Base-by-base conservation (phyloP, 192 early-diverging fungal genomes). In the Gryganskiella cystojenkinii region DNA sequence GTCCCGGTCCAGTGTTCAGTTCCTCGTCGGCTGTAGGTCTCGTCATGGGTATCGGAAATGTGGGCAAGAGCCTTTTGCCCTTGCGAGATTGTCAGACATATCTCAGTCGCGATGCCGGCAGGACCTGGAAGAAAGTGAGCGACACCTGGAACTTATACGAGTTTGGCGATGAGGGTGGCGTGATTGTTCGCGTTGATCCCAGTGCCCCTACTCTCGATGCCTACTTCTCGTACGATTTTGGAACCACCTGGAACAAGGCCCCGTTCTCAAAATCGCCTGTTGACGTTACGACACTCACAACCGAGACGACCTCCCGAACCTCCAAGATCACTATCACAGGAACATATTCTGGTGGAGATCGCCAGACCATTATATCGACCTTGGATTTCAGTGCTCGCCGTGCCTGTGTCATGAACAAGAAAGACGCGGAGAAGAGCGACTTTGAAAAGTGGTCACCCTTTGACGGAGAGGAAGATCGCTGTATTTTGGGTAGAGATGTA, bases 161-260 rank as follows among this genome's bases (percentile, higher is more conserved):
- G 67, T 93, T 97, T 83, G 95, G 93, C 30, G 96, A 98, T 66
- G 93, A 95, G 56, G 98, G 98, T n/a, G 89, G 87, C 0, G 78
- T 99, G 17, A 64, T 98, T 11, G 82, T 95, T 45, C 35, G 97
- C 2, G 85, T 92, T 0, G 89, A 92, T 56, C 91, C 96, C 46
- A 84, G 90, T 43, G 82, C 63, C 3, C 87, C 95, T 0, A 93
- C 92, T 2, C 85, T 92, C 60, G 76, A 84, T 15, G 61, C 91
- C 49, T 53, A 74, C 50, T 94, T 94, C 76, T 93, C 95, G 22
- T 91, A 84, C 80, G 89, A 98, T 70, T 90, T 90, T 71, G 98
- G 98, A 4, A 53, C 81, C 7, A 84, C 84, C 9, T 98, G 95
- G 94, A 80, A 87, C 11, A 67, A 42, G 27, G 85, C 87, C 76